Evolutionary conservation across 805 yeast genomes (phyloP), one percentile per base, ranked within the genome.

Genomic region (Jamesozyma spencerorum): DNA sequence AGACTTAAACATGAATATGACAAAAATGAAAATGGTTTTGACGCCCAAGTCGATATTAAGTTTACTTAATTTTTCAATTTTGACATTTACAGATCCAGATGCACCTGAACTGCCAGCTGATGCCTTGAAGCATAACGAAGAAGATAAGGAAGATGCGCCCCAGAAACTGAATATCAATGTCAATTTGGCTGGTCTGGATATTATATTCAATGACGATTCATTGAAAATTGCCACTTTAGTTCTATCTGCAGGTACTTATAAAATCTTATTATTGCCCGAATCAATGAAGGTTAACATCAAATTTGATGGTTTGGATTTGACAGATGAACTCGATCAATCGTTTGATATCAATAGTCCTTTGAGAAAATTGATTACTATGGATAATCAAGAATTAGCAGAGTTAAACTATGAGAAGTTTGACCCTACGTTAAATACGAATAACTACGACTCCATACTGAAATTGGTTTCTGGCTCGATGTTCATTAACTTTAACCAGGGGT

Each of bases 71-170:
- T 92, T 81, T 57, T 69, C 83, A 2, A 65, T 88, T 53, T 83
- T 86, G 34, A 92, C 97, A 0, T 92, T 92, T 57, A 82, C 96
- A 0, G 81, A 81, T 59, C 95, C 95, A 0, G 42, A 76, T 46
- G 79, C 82, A 1, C 75, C 74, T 5, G 77, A 75, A 33, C 65
- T 77, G 1, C 84, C 85, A 1, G 81, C 87, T 0, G 88, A 81
- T 63, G 77, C 69, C 24, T 65, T 82, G 43, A 75, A 80, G 41
- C 88, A 82, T 50, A 81, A 81, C 50, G 73, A 73, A 46, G 75
- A 70, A 29, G 74, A 73, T 45, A 66, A 62, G 18, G 77, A 71
- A 11, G 68, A 71, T 13, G 72, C 87, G 0, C 92, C 94, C 0
- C 85, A 81, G 49, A 82, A 78, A 51, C 80, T 87, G 28, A 75